phyloP scores from a whole-genome alignment of 139 green algal species.

The Haematococcus sp. region DNA sequence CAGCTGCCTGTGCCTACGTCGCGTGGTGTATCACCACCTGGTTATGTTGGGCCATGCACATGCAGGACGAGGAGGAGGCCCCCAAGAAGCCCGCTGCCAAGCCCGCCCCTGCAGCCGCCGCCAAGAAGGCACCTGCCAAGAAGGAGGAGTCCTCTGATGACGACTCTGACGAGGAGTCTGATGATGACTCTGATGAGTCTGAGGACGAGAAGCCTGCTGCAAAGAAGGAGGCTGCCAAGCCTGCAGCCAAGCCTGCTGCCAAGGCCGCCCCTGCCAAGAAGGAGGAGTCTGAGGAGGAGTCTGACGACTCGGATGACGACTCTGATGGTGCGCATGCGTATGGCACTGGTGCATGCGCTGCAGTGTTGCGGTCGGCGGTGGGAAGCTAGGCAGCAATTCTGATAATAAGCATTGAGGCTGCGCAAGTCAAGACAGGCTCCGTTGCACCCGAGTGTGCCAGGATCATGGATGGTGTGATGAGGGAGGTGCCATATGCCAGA shows the following conservation, averaged over 20 bases:
- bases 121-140: conserved; percentile 22
- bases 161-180: conserved; percentile 3
- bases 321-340: background rate
- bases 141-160: conserved; percentile 25
- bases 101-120: conserved; percentile 1
- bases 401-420: too few species aligned
- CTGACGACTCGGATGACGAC: conserved; percentile 10
- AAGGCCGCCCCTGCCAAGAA: too few species aligned
- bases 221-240: conserved; percentile 23
- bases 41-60: too few species aligned
- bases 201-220: conserved; percentile 16
- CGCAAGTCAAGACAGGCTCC: too few species aligned
- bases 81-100: conserved; percentile 6
- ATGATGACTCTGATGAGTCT: conserved; percentile 21
- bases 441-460: too few species aligned
- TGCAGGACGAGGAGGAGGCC: conserved; percentile 6
- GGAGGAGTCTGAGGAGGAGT: conserved; percentile 22
- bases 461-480: too few species aligned
- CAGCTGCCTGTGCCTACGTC: too few species aligned
- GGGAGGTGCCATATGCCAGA: too few species aligned
- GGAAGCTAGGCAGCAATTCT: background rate
- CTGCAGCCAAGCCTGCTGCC: conserved; percentile 14
- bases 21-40: too few species aligned
- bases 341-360: background rate
- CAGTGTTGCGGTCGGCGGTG: background rate